Evolutionary conservation across 2,329 filamentous ascomycete species (phyloP).

Genomic region (Alternaria sp.): DNA sequence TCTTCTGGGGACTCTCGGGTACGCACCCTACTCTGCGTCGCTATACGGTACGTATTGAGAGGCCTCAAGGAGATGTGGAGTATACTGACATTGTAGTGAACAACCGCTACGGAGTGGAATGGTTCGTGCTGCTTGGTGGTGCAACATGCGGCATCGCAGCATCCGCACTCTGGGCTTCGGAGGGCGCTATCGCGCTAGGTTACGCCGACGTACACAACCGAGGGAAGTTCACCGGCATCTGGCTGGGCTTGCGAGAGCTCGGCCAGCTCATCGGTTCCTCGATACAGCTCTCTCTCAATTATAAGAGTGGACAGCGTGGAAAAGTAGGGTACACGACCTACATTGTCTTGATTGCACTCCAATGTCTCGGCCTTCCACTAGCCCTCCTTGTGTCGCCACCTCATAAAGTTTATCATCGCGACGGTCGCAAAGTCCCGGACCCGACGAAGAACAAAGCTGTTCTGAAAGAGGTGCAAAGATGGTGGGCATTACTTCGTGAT

Average conservation of each 20-base stretch:
- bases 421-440: slow-evolving; percentile 47
- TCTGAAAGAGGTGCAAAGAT: slow-evolving; percentile 50
- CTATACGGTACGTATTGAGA: slow-evolving; percentile 9
- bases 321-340: slow-evolving; percentile 57
- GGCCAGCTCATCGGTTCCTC: slow-evolving; percentile 63
- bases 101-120: slow-evolving; percentile 44
- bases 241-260: slow-evolving; percentile 62
- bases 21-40: slow-evolving; percentile 41
- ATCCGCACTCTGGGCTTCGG: slow-evolving; percentile 53
- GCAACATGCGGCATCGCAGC: slow-evolving; percentile 48
- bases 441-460: slow-evolving; percentile 52
- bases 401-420: slow-evolving; percentile 55
- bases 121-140: slow-evolving; percentile 47
- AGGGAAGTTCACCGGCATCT: slow-evolving; percentile 59
- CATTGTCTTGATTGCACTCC: slow-evolving; percentile 53
- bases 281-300: slow-evolving; percentile 61
- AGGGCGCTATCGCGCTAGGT: slow-evolving; percentile 54
- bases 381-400: slow-evolving; percentile 57
- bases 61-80: background rate
- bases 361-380: slow-evolving; percentile 58
- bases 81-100: slow-evolving; percentile 30
- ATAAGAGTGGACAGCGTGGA: slow-evolving; percentile 53
- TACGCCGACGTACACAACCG: slow-evolving; percentile 58
- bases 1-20: slow-evolving; percentile 42
- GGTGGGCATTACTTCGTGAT: slow-evolving; percentile 52